These are phyloP conservation scores for Corylus avellana DNA, from an alignment of 306 rosid species.

Conservation along the genomic window DNA sequence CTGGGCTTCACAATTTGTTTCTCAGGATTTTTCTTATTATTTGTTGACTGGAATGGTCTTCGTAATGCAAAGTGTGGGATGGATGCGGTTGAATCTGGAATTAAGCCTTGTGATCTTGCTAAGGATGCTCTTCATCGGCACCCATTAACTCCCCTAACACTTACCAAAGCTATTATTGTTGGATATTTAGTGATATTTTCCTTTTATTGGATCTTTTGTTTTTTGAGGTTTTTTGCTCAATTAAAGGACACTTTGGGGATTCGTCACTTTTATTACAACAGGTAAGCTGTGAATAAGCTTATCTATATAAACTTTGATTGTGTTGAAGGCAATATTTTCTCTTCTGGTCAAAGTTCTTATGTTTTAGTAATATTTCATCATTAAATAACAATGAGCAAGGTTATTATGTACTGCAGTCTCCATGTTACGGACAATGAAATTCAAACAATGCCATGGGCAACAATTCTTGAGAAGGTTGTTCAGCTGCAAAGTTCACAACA, in stretches of 20 bases:
- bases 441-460: slow-evolving; percentile 96
- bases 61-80: slow-evolving; percentile 95
- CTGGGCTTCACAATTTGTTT: slow-evolving; percentile 81
- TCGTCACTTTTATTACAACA: slow-evolving; percentile 76
- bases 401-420: slow-evolving; percentile 59
- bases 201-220: slow-evolving; percentile 83
- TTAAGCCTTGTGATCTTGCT: slow-evolving; percentile 87
- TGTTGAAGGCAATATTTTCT: slow-evolving; percentile 11
- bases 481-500: slow-evolving; percentile 62
- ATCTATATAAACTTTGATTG: slow-evolving; percentile 4
- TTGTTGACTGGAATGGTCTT: slow-evolving; percentile 94
- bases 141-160: slow-evolving; percentile 83
- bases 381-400: slow-evolving; percentile 14
- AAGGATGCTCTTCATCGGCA: slow-evolving; percentile 80
- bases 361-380: background rate
- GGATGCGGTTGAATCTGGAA: slow-evolving; percentile 92
- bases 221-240: slow-evolving; percentile 86
- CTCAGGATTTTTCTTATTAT: slow-evolving; percentile 83
- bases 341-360: background rate
- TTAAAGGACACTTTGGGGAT: slow-evolving; percentile 66
- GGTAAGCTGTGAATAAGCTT: slow-evolving; percentile 42
- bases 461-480: slow-evolving; percentile 80
- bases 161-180: slow-evolving; percentile 70
- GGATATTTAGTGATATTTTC: slow-evolving; percentile 92
- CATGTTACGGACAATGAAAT: slow-evolving; percentile 79